Percentiles rank a stretch among this genome's conserved stretches.
Evolutionary conservation across 257 asterid genomes (phyloP).

Genomic region (Nicotiana tabacum): DNA sequence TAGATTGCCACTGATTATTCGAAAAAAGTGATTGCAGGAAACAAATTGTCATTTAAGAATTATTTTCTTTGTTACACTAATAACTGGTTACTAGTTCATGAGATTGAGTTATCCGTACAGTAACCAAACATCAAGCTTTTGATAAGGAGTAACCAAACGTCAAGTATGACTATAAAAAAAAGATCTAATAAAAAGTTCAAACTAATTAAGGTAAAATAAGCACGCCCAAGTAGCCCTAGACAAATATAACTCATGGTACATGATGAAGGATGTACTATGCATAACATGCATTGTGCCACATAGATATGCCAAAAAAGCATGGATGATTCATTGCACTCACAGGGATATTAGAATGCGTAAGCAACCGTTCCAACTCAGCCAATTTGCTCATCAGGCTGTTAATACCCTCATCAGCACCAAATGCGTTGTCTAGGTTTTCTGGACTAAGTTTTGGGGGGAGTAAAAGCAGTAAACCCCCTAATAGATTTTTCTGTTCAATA

Average conservation of each 20-base stretch:
- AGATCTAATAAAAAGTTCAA: background rate
- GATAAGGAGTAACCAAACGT: background rate
- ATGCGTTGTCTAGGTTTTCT: slow-evolving; percentile 31
- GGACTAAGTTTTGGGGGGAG: slow-evolving; percentile 72
- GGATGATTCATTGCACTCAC: slow-evolving; percentile 39
- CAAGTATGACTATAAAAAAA: background rate
- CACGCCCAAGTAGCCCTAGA: background rate
- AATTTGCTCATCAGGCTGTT: slow-evolving; percentile 33
- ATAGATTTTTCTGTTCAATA: slow-evolving; percentile 64
- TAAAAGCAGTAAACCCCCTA: slow-evolving; percentile 80
- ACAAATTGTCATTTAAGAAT: background rate
- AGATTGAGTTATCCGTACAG: background rate
- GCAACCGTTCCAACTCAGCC: slow-evolving; percentile 59
- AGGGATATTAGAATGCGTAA: slow-evolving; percentile 68
- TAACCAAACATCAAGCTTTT: background rate
- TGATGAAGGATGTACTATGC: background rate
- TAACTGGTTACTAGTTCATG: background rate
- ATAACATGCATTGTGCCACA: background rate
- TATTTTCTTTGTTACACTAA: background rate
- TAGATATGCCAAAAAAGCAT: background rate
- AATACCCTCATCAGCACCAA: slow-evolving; percentile 31
- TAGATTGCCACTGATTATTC: background rate
- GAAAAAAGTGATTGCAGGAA: background rate
- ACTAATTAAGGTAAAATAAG: background rate
- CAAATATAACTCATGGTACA: background rate